Evolutionary conservation across 2,329 filamentous ascomycete genomes (phyloP).

Genomic region (Falciphora oryzae): DNA sequence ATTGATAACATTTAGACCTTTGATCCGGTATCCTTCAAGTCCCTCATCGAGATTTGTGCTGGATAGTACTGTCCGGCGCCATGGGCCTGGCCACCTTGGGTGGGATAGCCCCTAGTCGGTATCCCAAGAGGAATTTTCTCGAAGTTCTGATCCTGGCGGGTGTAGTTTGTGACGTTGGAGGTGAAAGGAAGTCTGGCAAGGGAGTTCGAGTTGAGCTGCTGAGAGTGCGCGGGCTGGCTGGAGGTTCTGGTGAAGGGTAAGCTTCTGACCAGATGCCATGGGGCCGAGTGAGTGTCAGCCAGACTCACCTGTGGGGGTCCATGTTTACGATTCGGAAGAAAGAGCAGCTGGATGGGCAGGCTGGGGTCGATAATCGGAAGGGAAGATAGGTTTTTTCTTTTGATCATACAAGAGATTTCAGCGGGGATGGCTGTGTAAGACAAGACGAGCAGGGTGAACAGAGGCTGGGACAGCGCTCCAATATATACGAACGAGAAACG

Average conservation of each 20-base stretch:
- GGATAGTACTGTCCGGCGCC: neutral
- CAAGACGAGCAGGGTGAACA: too few relatives aligned
- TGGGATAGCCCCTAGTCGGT: neutral
- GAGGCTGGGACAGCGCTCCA: too few relatives aligned
- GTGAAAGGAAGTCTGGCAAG: slow-evolving; percentile 4
- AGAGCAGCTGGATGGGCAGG: neutral
- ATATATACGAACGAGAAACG: too few relatives aligned
- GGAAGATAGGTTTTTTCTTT: neutral
- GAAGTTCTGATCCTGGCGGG: slow-evolving; percentile 7
- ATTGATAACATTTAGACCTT: neutral
- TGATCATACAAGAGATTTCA: too few relatives aligned
- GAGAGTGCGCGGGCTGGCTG: neutral
- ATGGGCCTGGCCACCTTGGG: neutral
- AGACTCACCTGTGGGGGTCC: neutral
- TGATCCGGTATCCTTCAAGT: neutral
- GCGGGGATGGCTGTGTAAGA: too few relatives aligned
- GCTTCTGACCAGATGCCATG: neutral
- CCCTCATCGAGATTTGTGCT: neutral
- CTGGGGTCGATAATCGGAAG: too few relatives aligned
- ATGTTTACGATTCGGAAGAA: neutral
- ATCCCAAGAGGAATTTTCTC: slow-evolving; percentile 6
- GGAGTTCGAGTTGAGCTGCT: neutral
- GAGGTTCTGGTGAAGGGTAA: neutral
- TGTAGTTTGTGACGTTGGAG: slow-evolving; percentile 4
- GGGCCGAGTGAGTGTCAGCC: neutral